A percentile compares a stretch with the other conserved stretches of the same genome.
Conservation (phyloP, 2,329 filamentous ascomycete genomes). For the Hymenoscyphus scutula region DNA sequence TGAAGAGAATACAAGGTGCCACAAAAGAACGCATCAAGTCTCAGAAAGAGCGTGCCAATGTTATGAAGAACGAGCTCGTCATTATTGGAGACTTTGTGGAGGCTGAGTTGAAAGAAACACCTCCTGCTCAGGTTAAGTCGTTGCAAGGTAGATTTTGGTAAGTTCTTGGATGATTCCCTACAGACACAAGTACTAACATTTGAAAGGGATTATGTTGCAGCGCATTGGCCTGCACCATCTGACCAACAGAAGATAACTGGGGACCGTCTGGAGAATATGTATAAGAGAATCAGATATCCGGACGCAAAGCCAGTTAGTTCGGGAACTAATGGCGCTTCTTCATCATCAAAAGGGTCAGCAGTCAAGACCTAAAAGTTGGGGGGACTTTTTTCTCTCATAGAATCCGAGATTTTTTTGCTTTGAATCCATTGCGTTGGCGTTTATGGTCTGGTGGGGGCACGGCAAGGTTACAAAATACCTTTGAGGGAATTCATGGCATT, state of each 20-base stretch:
- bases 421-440: constrained; percentile 18
- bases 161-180: constrained; percentile 13
- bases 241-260: constrained; percentile 16
- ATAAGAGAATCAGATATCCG: constrained; percentile 28
- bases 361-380: constrained; percentile 1
- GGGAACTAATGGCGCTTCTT: constrained; percentile 7
- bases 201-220: constrained; percentile 34
- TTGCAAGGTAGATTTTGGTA: constrained; percentile 35
- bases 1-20: constrained; percentile 57
- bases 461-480: background rate
- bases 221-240: constrained; percentile 34
- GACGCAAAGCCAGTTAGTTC: constrained; percentile 32
- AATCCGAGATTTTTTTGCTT: constrained; percentile 1
- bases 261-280: constrained; percentile 33
- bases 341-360: constrained; percentile 1
- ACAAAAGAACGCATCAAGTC: constrained; percentile 62
- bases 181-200: constrained; percentile 18
- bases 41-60: constrained; percentile 58
- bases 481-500: background rate
- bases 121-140: constrained; percentile 26
- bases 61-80: constrained; percentile 60
- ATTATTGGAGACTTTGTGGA: constrained; percentile 63
- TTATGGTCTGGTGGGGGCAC: constrained; percentile 6
- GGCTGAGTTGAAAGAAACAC: constrained; percentile 32
- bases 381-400: background rate